Evolutionary conservation across 2,329 filamentous ascomycete species (phyloP).

Genomic region (Colletotrichum tamarilloi): DNA sequence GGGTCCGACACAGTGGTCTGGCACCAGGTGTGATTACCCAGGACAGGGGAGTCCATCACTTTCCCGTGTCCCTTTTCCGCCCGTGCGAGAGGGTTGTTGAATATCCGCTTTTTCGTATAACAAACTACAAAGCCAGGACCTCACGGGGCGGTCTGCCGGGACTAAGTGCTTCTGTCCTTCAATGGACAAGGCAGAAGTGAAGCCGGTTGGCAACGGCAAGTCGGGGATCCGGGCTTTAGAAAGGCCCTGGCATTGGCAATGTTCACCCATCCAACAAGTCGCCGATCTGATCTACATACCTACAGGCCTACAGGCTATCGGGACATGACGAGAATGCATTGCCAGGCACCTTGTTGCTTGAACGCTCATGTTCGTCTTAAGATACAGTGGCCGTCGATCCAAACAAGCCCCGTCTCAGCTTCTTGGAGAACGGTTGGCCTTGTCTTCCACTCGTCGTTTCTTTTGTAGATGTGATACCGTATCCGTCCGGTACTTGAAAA

Average conservation of each 20-base stretch:
- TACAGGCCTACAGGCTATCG: neutral
- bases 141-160: slow-evolving; percentile 13
- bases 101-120: slow-evolving; percentile 17
- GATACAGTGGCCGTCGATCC: neutral
- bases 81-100: neutral
- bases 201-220: neutral
- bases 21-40: slow-evolving; percentile 12
- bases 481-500: slow-evolving; percentile 4
- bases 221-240: slow-evolving; percentile 14
- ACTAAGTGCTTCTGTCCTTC: neutral
- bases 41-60: neutral
- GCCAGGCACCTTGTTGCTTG: neutral
- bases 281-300: neutral
- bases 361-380: slow-evolving; percentile 12
- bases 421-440: slow-evolving; percentile 10
- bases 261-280: neutral
- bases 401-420: slow-evolving; percentile 26
- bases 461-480: slow-evolving; percentile 5
- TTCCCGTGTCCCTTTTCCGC: slow-evolving; percentile 25
- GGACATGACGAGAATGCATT: neutral
- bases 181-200: slow-evolving; percentile 16
- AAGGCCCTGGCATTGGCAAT: neutral
- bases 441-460: slow-evolving; percentile 1
- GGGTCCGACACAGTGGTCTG: slow-evolving; percentile 28
- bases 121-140: neutral